Percentiles rank a stretch among this genome's conserved stretches.
Evolutionary conservation across 352 stramenopile species (phyloP).

Genomic region (Detonula confervacea): DNA sequence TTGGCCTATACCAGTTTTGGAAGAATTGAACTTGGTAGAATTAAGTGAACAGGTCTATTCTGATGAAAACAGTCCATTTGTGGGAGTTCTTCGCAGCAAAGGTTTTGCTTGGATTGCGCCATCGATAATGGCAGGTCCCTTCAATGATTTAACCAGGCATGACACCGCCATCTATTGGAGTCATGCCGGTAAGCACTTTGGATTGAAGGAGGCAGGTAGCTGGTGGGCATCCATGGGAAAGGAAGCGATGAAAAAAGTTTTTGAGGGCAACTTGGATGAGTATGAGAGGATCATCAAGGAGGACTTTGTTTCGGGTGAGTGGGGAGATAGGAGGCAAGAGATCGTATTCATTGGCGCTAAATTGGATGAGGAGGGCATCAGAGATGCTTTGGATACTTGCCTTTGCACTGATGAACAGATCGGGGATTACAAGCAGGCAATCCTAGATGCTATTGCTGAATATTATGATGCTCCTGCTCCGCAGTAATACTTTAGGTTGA

Average conservation of each 20-base stretch:
- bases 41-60: background rate
- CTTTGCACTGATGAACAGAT: conserved; percentile 27
- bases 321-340: conserved; percentile 73
- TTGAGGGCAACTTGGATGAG: conserved; percentile 52
- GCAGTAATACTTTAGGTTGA: conserved; percentile 15
- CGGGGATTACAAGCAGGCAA: conserved; percentile 11
- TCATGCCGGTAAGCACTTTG: conserved; percentile 71
- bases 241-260: conserved; percentile 40
- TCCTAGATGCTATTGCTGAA: conserved; percentile 27
- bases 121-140: conserved; percentile 35
- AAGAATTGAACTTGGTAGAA: conserved; percentile 16
- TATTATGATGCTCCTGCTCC: conserved; percentile 20
- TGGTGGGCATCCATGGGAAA: conserved; percentile 72
- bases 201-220: conserved; percentile 59
- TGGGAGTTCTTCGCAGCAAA: conserved; percentile 64
- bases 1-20: conserved; percentile 45
- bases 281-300: conserved; percentile 55
- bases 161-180: conserved; percentile 68
- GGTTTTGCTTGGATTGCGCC: conserved; percentile 74
- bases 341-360: conserved; percentile 66
- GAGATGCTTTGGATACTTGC: conserved; percentile 3
- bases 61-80: conserved; percentile 33
- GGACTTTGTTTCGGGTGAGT: conserved; percentile 38
- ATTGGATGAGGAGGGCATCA: conserved; percentile 15
- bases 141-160: conserved; percentile 19